Base-by-base conservation (phyloP, 768 basidiomycete species). In the Rhodotorula babjevae region DNA sequence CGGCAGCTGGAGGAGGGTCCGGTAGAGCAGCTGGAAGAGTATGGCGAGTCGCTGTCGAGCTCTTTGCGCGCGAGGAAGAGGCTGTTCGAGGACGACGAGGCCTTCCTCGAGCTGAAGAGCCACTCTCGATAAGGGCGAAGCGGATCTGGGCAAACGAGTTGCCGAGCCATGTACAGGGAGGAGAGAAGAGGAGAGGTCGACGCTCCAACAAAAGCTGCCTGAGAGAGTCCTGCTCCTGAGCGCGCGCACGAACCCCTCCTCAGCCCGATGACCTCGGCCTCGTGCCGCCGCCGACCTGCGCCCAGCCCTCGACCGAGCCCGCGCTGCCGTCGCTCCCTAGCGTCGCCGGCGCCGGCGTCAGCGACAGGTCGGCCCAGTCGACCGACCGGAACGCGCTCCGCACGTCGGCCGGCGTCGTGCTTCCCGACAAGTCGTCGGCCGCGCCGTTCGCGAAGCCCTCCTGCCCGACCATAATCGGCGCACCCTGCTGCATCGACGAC, bases 1-100 rank as follows among this genome's bases (percentile, higher is more conserved):
- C 18, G 74, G 67, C 23, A 71, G 67, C 21, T 75, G 74, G 74
- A 61, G 42, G 31, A 68, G 70, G 42, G 57, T 67, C n/a, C 29
- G 44, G 47, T 65, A 55, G 53, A 12, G 12, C 10, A 29, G 11
- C 7, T 55, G n/a, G 9, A 55, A 10, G 15, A 53, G 27, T 27
- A 7, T 53, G 18, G 14, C 46, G 46, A 4, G 5, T 5, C 36
- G 36, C 4, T 36, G 36, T 36, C 9, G 36, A 4, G 36, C 36
- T 36, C 36, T 36, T 9, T 36, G 14, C 18, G 14, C 49, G 21
- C 49, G 49, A 50, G 18, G 8, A n/a, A n/a, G 46, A 47, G 46
- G 46, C 2, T 21, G 16, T 46, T 36, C 36, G 36, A 36, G 36
- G 36, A 36, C 36, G n/a, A n/a, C n/a, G n/a, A n/a, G n/a, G n/a